Conservation (phyloP, 108 stramenopile species). For the Fragilaria crotonensis region DNA sequence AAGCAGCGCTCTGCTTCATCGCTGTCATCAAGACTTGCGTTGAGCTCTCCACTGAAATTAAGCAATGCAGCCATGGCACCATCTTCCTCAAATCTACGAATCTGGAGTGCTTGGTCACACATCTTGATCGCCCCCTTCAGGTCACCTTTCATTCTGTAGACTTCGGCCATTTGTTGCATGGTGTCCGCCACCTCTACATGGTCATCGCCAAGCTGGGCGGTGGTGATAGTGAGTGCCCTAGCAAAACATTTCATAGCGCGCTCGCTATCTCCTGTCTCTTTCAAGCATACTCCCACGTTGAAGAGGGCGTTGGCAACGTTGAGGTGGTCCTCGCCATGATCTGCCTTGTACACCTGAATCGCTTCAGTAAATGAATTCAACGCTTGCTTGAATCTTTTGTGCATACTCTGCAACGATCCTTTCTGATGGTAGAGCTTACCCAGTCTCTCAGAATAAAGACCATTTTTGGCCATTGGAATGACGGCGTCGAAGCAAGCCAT, state of each 20-base stretch:
- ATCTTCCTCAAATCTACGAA: slow-evolving; percentile 22
- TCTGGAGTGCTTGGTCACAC: slow-evolving; percentile 33
- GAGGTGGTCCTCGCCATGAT: slow-evolving; percentile 38
- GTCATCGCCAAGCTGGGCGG: slow-evolving; percentile 32
- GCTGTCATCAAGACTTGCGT: slow-evolving; percentile 5
- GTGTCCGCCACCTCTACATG: slow-evolving; percentile 45
- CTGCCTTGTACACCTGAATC: slow-evolving; percentile 32
- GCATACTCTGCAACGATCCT: slow-evolving; percentile 25
- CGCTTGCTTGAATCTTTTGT: slow-evolving; percentile 24
- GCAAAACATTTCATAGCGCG: slow-evolving; percentile 36
- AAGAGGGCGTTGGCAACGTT: slow-evolving; percentile 38
- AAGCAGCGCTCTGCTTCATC: slow-evolving; percentile 39
- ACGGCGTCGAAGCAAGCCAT: slow-evolving; percentile 42
- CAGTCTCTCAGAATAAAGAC: slow-evolving; percentile 20
- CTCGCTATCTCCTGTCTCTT: slow-evolving; percentile 38
- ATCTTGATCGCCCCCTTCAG: slow-evolving; percentile 22
- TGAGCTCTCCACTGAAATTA: slow-evolving; percentile 11
- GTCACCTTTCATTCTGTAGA: slow-evolving; percentile 23
- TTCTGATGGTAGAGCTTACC: slow-evolving; percentile 38
- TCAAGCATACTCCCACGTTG: slow-evolving; percentile 42
- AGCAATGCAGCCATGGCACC: slow-evolving; percentile 25
- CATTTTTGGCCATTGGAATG: slow-evolving; percentile 7
- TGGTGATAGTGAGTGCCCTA: slow-evolving; percentile 29
- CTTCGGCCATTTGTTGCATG: slow-evolving; percentile 32
- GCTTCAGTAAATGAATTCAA: slow-evolving; percentile 32